Base-by-base conservation (phyloP, 768 basidiomycete species). In the Serendipita sp. region DNA sequence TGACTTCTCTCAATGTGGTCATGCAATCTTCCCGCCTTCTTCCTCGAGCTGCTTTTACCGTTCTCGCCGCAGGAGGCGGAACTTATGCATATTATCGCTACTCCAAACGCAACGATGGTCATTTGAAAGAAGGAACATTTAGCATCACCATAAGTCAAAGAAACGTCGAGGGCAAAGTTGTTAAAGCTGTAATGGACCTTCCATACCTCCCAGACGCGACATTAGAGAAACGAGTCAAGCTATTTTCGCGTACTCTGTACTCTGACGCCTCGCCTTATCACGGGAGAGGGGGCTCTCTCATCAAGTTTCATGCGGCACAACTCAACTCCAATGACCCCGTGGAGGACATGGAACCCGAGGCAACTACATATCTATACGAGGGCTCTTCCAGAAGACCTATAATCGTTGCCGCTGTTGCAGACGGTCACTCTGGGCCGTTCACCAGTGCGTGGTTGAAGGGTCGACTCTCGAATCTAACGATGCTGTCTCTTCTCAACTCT, bases 321-420 rank as follows among this genome's bases (percentile, higher is more conserved):
- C 76, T 98, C 40, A 77, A 88, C 0, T 87, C 91, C 2, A 99
- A 99, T 70, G 82, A 87, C 65, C 90, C 92, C 5, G 84, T 96
- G 62, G 96, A 99, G 74, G 96, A 99, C 71, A 84, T 91, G 29
- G 81, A 85, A 67, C 82, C 88, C 2, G 79, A 80, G 66, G 83
- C 84, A 64, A 76, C 92, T 66, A 75, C 95, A 58, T 58, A 10
- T 62, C 43, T 23, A 13, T 36, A 37, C 46, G 82, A 85, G 67
- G 77, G 80, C 8, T 77, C 80, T 2, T 77, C 77, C 0, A 79
- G 81, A 1, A 86, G 87, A 13, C 88, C 90, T 69, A 80, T 87
- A 66, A 76, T 91, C 46, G 88, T 95, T 74, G 93, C 91, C 69
- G 77, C 90, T 1, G 84, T 95, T 40, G 87, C 95, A 84, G 92